These are phyloP conservation scores for Nemophila menziesii DNA, from an alignment of 257 asterid species.

Conservation along the genomic window DNA sequence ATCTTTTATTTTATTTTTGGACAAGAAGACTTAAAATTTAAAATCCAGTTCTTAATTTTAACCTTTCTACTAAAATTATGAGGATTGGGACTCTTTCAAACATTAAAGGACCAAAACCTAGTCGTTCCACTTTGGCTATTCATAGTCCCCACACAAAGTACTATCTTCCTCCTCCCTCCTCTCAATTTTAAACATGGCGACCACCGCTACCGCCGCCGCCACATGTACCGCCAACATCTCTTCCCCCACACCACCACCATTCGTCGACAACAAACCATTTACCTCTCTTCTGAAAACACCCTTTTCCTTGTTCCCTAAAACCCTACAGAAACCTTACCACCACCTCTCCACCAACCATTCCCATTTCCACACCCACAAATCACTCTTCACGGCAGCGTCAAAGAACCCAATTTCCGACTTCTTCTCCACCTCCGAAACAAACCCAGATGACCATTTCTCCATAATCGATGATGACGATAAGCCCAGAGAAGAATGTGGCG, in stretches of 20 bases:
- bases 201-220: slow-evolving; percentile 10
- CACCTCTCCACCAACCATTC: slow-evolving; percentile 1
- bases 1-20: too few species aligned
- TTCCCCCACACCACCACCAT: slow-evolving; percentile 9
- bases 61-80: too few species aligned
- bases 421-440: slow-evolving; percentile 10
- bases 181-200: slow-evolving; percentile 15
- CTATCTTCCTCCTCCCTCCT: background rate
- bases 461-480: slow-evolving; percentile 27
- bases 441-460: background rate
- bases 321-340: slow-evolving; percentile 25
- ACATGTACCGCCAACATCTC: background rate
- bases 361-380: slow-evolving; percentile 22
- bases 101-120: slow-evolving; percentile 24
- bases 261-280: slow-evolving; percentile 10
- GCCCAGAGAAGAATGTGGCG: slow-evolving; percentile 91
- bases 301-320: slow-evolving; percentile 13
- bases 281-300: background rate
- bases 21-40: too few species aligned
- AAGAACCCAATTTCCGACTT: slow-evolving; percentile 43
- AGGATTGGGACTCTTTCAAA: background rate
- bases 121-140: slow-evolving; percentile 27
- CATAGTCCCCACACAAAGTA: slow-evolving; percentile 17
- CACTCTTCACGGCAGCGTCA: slow-evolving; percentile 17
- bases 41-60: too few species aligned